Evolutionary conservation across 2,329 filamentous ascomycete genomes (phyloP).

Genomic region (Helotiales sp.): DNA sequence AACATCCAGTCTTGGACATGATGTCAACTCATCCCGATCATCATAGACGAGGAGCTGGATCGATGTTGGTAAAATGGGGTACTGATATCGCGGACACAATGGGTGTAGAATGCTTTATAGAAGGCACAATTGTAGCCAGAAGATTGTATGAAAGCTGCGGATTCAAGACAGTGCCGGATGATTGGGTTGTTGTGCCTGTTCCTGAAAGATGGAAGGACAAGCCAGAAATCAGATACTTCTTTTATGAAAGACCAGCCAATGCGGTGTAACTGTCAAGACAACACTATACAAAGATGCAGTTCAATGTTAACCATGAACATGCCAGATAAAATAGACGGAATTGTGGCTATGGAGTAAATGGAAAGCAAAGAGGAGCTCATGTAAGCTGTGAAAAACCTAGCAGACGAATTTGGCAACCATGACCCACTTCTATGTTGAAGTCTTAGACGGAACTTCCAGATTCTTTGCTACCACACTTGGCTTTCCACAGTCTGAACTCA

Average conservation of each 20-base stretch:
- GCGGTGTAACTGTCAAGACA: neutral
- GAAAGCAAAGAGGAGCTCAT: too few species aligned
- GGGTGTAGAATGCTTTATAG: constrained; percentile 25
- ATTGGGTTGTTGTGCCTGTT: constrained; percentile 14
- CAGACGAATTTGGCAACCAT: too few species aligned
- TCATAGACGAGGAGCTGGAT: constrained; percentile 40
- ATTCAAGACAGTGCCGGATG: constrained; percentile 11
- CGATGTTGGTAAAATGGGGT: constrained; percentile 43
- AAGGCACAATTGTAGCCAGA: constrained; percentile 14
- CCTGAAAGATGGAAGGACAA: constrained; percentile 20
- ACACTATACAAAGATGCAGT: neutral
- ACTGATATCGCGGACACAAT: constrained; percentile 39
- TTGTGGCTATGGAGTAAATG: too few species aligned
- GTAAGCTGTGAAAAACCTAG: too few species aligned
- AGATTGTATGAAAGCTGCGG: constrained; percentile 23
- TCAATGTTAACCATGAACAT: too few species aligned
- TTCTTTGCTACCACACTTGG: too few species aligned
- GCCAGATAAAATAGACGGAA: too few species aligned
- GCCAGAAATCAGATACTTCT: constrained; percentile 17
- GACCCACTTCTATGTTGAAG: too few species aligned
- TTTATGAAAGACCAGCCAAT: constrained; percentile 12
- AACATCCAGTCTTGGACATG: constrained; percentile 29
- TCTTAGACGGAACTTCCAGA: too few species aligned
- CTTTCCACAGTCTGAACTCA: too few species aligned
- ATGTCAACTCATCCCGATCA: constrained; percentile 41